A percentile compares a stretch with the other conserved stretches of the same genome.
These are phyloP conservation scores for Diutina ranongensis DNA, from an alignment of 1,139 yeast genomes.

Conservation along the genomic window DNA sequence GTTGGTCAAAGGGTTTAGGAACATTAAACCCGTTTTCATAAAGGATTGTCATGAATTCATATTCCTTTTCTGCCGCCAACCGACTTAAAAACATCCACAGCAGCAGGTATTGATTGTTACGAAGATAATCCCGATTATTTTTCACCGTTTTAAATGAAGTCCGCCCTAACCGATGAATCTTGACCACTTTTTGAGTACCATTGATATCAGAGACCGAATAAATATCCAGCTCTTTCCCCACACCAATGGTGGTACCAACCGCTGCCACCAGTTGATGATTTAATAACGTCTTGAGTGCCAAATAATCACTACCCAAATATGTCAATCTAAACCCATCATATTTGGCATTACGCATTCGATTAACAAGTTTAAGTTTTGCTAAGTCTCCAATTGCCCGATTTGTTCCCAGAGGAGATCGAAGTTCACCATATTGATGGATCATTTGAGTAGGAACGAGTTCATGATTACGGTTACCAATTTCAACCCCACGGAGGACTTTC, in stretches of 20 bases:
- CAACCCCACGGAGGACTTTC: constrained; percentile 80
- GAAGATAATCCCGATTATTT: constrained; percentile 84
- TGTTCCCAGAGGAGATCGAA: constrained; percentile 68
- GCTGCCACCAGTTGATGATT: constrained; percentile 66
- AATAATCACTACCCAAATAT: constrained; percentile 81
- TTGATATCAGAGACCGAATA: constrained; percentile 67
- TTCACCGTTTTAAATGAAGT: constrained; percentile 88
- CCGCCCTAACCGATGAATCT: constrained; percentile 88
- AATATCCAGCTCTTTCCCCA: constrained; percentile 95
- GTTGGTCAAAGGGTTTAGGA: constrained; percentile 80
- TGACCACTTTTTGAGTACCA: constrained; percentile 62
- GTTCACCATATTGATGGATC: constrained; percentile 70
- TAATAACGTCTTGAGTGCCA: constrained; percentile 75
- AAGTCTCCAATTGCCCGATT: constrained; percentile 71
- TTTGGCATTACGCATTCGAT: constrained; percentile 71
- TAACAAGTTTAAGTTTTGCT: constrained; percentile 73
- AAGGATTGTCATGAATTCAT: constrained; percentile 70
- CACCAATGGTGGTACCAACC: constrained; percentile 84
- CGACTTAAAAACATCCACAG: constrained; percentile 91
- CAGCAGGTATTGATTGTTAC: constrained; percentile 43
- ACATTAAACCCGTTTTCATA: constrained; percentile 70
- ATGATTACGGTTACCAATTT: constrained; percentile 84
- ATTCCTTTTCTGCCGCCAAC: constrained; percentile 88
- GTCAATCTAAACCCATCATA: constrained; percentile 90
- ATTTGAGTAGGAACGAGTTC: constrained; percentile 87